A percentile compares a stretch with the other conserved stretches of the same genome.
Conservation (phyloP, 176 grass and related monocot genomes). For the Carex parvula region DNA sequence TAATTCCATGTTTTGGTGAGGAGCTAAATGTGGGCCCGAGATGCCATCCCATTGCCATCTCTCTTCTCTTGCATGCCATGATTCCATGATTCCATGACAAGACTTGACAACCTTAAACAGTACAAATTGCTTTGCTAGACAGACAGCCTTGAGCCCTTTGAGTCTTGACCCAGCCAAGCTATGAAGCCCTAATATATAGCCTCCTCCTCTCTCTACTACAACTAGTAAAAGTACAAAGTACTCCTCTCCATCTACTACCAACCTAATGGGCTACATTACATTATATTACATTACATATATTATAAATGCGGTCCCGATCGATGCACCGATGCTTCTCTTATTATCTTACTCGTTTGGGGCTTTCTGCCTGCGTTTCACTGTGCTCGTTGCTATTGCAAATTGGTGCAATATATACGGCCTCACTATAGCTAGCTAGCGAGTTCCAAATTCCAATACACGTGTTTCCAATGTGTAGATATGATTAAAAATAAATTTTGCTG, state of each 20-base stretch:
- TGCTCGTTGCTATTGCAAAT: neutral
- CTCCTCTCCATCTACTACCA: neutral
- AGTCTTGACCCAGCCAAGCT: neutral
- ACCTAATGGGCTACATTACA: neutral
- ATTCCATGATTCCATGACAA: constrained; percentile 38
- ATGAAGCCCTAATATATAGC: neutral
- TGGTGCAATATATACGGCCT: neutral
- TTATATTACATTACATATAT: neutral
- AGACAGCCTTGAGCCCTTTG: constrained; percentile 1
- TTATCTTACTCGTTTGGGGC: too few species aligned
- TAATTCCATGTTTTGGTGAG: constrained; percentile 6
- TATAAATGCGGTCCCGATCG: constrained; percentile 3
- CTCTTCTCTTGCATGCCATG: constrained; percentile 17
- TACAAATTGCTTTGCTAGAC: constrained; percentile 23
- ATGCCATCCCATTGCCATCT: constrained; percentile 19
- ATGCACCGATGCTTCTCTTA: too few species aligned
- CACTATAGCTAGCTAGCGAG: neutral
- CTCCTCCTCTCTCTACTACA: neutral
- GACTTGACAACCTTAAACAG: constrained; percentile 43
- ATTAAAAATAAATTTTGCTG: neutral
- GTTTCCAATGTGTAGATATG: neutral
- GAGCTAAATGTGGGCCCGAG: neutral
- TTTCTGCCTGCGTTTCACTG: neutral
- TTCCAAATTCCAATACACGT: neutral
- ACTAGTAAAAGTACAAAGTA: neutral